phyloP scores from a whole-genome alignment of 2,329 filamentous ascomycete species.

The Cladosporium halotolerans region DNA sequence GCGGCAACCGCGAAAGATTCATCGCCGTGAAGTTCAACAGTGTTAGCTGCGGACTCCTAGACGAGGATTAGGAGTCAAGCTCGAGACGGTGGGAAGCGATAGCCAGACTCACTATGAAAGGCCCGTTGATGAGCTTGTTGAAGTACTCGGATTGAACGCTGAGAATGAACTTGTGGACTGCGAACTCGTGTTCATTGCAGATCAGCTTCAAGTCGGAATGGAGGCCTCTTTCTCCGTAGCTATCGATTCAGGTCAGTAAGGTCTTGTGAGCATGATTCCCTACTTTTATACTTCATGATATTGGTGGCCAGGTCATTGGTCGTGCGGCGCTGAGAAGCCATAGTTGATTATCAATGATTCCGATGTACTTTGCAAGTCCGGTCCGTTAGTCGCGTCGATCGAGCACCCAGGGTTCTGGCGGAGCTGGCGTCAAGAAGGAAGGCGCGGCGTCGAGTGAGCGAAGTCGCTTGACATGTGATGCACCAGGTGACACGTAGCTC shows the following conservation, averaged over 20 bases:
- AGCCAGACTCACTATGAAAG: conserved; percentile 16
- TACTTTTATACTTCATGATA: no score
- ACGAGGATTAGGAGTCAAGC: not conserved
- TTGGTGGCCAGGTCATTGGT: no score
- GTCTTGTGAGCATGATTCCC: no score
- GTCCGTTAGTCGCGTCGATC: no score
- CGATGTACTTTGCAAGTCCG: no score
- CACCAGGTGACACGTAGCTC: no score
- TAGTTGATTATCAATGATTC: no score
- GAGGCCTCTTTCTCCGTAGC: conserved; percentile 7
- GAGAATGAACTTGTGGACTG: conserved; percentile 37
- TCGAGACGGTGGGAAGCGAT: not conserved
- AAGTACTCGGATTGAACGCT: conserved; percentile 39
- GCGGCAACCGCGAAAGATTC: not conserved
- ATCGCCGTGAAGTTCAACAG: not conserved
- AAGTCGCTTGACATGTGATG: no score
- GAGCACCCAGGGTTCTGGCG: no score
- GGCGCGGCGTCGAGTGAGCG: no score
- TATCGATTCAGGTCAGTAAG: not conserved
- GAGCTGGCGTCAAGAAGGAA: no score
- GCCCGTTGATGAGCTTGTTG: conserved; percentile 31
- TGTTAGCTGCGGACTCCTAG: not conserved
- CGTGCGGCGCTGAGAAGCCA: no score
- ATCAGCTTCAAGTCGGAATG: conserved; percentile 41
- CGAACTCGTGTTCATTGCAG: conserved; percentile 34